phyloP scores from a whole-genome alignment of 768 basidiomycete genomes.

The Panaeolus papilionaceus region DNA sequence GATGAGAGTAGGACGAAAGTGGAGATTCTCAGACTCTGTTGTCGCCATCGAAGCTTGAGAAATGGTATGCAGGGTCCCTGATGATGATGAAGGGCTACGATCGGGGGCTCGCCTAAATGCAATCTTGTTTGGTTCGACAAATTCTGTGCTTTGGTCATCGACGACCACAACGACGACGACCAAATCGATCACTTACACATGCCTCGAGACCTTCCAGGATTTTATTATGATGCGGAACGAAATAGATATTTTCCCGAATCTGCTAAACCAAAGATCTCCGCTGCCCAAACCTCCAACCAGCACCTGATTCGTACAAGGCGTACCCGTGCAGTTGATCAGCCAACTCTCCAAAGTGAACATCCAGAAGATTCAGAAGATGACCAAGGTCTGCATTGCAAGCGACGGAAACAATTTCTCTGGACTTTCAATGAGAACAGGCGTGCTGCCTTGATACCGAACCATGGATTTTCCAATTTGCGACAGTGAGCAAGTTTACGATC shows the following conservation, averaged over 20 bases:
- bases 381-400: neutral
- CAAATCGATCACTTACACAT: slow-evolving; percentile 33
- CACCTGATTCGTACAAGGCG: neutral
- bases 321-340: neutral
- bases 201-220: slow-evolving; percentile 59
- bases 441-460: slow-evolving; percentile 2
- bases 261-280: slow-evolving; percentile 39
- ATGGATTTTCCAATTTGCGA: slow-evolving; percentile 6
- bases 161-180: slow-evolving; percentile 2
- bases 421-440: slow-evolving; percentile 20
- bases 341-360: neutral
- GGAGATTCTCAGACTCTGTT: slow-evolving; percentile 19
- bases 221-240: slow-evolving; percentile 57
- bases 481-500: slow-evolving; percentile 25
- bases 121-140: slow-evolving; percentile 4
- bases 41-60: slow-evolving; percentile 18
- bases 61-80: slow-evolving; percentile 7
- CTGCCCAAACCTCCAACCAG: neutral
- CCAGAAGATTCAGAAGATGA: neutral
- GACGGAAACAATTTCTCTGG: slow-evolving; percentile 23
- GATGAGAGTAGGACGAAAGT: slow-evolving; percentile 10
- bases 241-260: slow-evolving; percentile 65
- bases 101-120: slow-evolving; percentile 10
- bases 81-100: slow-evolving; percentile 10
- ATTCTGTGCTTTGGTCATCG: neutral